Base-by-base conservation (phyloP, 345 rosid genomes). In the Streptanthus diversifolius region DNA sequence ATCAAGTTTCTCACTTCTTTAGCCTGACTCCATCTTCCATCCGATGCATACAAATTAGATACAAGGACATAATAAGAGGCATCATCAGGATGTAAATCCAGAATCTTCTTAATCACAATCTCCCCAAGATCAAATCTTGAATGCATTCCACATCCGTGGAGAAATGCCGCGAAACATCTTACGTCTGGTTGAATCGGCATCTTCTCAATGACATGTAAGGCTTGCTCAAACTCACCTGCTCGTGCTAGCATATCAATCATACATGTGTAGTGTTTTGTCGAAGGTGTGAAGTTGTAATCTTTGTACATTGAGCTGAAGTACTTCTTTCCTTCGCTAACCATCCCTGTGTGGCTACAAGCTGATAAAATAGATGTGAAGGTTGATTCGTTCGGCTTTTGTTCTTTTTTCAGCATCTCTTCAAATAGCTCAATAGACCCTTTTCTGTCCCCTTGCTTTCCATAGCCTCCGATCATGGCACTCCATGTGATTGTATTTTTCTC, bases 401-500 rank as follows among this genome's bases (percentile, higher is more conserved):
- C 79, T 72, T 80, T 84, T 51, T 82, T 75, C 66, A 84, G 73
- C 93, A 93, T 89, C 70, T 83, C 78, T 53, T 75, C 66, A 44
- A 90, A 89, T 33, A 90, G 84, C 17, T 77, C 62, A 40, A 91
- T 49, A 25, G 96, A 85, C 45, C 66, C 80, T 43, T 74, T 67
- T 13, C 85, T 71, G 64, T 86, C 78, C 68, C 84, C 85, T 80
- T 84, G 85, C 70, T 86, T 85, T 72, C 93, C 96, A 65, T 83
- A 86, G 57, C 95, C 95, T 62, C 92, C 86, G 8, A 91, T 89
- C 87, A 89, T 86, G 30, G 97, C 92, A 71, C 96, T 91, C 92
- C 95, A 85, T 35, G 98, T 89, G 37, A 86, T 82, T 19, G 80
- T 83, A 73, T 79, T 91, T 77, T 80, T 80, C 70, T 82, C 78